Evolutionary conservation across 2,329 filamentous ascomycete genomes (phyloP).

Genomic region (Anisogramma anomala): DNA sequence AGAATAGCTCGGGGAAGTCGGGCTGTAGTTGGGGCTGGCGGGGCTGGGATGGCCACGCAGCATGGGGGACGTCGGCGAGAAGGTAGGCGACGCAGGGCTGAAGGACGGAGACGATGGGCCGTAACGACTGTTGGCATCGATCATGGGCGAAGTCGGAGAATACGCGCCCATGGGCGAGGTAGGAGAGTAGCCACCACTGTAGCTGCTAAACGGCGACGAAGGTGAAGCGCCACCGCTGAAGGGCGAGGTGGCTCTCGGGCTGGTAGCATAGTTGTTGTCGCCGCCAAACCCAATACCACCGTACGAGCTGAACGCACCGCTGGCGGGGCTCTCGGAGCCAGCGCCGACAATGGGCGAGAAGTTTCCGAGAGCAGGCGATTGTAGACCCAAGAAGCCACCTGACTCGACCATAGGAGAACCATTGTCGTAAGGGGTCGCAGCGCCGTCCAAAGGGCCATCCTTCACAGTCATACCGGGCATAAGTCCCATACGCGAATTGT

Average conservation of each 20-base stretch:
- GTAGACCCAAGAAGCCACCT: slow-evolving; percentile 48
- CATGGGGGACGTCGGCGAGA: slow-evolving; percentile 51
- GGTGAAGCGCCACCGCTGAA: slow-evolving; percentile 53
- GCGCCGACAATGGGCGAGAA: slow-evolving; percentile 69
- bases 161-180: slow-evolving; percentile 65
- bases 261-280: slow-evolving; percentile 29
- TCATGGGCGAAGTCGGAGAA: slow-evolving; percentile 63
- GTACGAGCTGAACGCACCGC: slow-evolving; percentile 32
- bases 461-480: slow-evolving; percentile 71
- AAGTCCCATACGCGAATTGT: slow-evolving; percentile 76
- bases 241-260: slow-evolving; percentile 62
- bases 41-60: slow-evolving; percentile 40
- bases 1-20: slow-evolving; percentile 54
- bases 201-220: slow-evolving; percentile 49
- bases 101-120: slow-evolving; percentile 48
- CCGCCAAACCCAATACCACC: slow-evolving; percentile 8
- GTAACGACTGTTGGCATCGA: slow-evolving; percentile 41
- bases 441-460: slow-evolving; percentile 64
- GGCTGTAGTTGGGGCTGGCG: slow-evolving; percentile 50
- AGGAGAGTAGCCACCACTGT: slow-evolving; percentile 56
- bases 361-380: slow-evolving; percentile 50
- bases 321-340: slow-evolving; percentile 57
- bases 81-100: slow-evolving; percentile 51
- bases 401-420: slow-evolving; percentile 68
- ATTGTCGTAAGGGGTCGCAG: slow-evolving; percentile 88